These are phyloP conservation scores for Emergomyces africanus DNA, from an alignment of 2,329 filamentous ascomycete species.

Conservation along the genomic window DNA sequence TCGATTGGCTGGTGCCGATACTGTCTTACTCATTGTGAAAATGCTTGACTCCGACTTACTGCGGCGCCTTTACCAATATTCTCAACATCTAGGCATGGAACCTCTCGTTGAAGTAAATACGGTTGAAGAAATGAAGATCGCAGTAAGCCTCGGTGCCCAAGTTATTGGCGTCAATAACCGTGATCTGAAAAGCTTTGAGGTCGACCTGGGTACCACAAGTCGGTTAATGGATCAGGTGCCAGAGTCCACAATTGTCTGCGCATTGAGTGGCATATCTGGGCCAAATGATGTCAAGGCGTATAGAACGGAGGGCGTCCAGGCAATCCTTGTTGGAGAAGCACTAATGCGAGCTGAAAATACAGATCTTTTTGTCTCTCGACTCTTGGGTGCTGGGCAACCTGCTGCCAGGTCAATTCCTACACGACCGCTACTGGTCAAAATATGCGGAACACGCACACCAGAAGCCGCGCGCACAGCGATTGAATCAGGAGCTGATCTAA, in stretches of 20 bases:
- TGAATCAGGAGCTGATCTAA: constrained; percentile 75
- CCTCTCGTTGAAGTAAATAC: constrained; percentile 95
- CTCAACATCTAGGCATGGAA: constrained; percentile 85
- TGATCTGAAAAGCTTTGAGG: constrained; percentile 91
- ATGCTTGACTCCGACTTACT: constrained; percentile 75
- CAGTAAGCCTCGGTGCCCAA: constrained; percentile 72
- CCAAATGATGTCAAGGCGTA: constrained; percentile 81
- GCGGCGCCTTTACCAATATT: constrained; percentile 74
- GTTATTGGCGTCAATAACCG: constrained; percentile 97
- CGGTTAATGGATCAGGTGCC: constrained; percentile 79
- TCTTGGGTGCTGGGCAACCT: constrained; percentile 49
- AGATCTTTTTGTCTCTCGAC: constrained; percentile 65
- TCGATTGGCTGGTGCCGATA: constrained; percentile 83
- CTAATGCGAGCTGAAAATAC: constrained; percentile 87
- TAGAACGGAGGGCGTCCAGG: constrained; percentile 77
- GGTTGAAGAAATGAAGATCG: constrained; percentile 78
- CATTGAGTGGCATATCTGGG: constrained; percentile 84
- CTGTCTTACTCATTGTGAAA: constrained; percentile 91
- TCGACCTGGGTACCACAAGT: constrained; percentile 85
- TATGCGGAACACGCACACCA: constrained; percentile 77
- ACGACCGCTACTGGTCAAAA: constrained; percentile 62
- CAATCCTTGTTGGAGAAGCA: constrained; percentile 87
- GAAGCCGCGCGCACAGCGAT: constrained; percentile 72
- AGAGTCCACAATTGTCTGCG: constrained; percentile 76
- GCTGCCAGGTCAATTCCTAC: constrained; percentile 12